Conservation (phyloP, 331 rosid species). For the Quercus lobata region DNA sequence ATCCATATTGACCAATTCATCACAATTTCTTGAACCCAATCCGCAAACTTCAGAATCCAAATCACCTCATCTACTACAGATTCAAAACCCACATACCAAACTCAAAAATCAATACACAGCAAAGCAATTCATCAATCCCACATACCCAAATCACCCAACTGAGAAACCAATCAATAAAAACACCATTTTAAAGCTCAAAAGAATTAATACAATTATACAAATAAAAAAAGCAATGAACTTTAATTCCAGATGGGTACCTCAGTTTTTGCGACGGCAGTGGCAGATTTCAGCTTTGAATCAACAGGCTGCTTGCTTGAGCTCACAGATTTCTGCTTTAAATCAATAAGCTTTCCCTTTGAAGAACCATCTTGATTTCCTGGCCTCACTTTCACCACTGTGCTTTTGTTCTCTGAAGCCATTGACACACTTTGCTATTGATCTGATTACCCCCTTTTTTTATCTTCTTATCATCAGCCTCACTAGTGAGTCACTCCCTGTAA, state of each 20-base stretch:
- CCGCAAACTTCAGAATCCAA: conserved; percentile 4
- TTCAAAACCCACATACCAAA: background rate
- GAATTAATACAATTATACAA: background rate
- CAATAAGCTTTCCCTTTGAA: conserved; percentile 51
- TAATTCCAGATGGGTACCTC: conserved; percentile 43
- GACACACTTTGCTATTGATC: conserved; percentile 24
- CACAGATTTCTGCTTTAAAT: conserved; percentile 52
- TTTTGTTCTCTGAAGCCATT: conserved; percentile 58
- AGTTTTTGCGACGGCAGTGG: conserved; percentile 38
- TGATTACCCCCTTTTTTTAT: conserved; percentile 2
- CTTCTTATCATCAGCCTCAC: conserved; percentile 1
- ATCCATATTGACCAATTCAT: background rate
- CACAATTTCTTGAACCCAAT: background rate
- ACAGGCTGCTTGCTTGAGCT: conserved; percentile 44
- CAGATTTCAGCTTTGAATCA: conserved; percentile 52
- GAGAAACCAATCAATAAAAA: conserved; percentile 17
- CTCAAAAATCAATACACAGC: conserved; percentile 5
- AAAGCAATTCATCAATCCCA: conserved; percentile 16
- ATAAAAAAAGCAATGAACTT: background rate
- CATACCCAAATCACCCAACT: conserved; percentile 6
- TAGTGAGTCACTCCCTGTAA: background rate
- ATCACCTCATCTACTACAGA: conserved; percentile 4
- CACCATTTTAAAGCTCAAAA: background rate
- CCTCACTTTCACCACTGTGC: conserved; percentile 42
- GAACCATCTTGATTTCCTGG: conserved; percentile 46